phyloP scores from a whole-genome alignment of 2,329 filamentous ascomycete species.

The Cytospora piceae region DNA sequence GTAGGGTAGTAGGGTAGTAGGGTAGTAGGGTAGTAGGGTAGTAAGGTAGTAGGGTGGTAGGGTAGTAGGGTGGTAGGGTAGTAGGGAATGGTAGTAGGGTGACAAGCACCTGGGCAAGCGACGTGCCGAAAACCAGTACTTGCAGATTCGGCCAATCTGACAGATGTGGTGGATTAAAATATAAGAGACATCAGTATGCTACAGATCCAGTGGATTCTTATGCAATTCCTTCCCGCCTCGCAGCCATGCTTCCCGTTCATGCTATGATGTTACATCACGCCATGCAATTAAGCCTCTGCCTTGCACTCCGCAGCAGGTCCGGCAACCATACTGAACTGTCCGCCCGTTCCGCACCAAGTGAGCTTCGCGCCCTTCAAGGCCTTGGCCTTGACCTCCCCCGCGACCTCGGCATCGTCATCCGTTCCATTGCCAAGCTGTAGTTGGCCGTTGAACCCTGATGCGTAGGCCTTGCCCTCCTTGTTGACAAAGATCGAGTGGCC shows the following conservation, averaged over 20 bases:
- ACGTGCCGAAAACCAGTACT: too few relatives aligned
- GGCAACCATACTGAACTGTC: slow-evolving; percentile 53
- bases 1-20: too few relatives aligned
- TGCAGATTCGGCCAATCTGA: not conserved
- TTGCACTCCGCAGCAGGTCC: slow-evolving; percentile 23
- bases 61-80: too few relatives aligned
- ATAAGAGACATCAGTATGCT: not conserved
- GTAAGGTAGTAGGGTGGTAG: too few relatives aligned
- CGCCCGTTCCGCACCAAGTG: slow-evolving; percentile 65
- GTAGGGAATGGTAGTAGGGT: too few relatives aligned
- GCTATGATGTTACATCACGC: slow-evolving; percentile 9
- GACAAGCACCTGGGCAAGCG: too few relatives aligned
- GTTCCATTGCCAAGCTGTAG: slow-evolving; percentile 69
- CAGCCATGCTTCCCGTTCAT: slow-evolving; percentile 1
- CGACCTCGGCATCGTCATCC: slow-evolving; percentile 63
- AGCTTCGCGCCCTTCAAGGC: slow-evolving; percentile 48
- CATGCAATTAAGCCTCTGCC: slow-evolving; percentile 25
- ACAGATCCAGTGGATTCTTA: not conserved
- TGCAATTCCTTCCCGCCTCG: slow-evolving; percentile 2
- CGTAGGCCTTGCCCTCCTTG: slow-evolving; percentile 61
- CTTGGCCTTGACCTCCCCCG: slow-evolving; percentile 63
- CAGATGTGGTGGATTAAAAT: not conserved
- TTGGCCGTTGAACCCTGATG: slow-evolving; percentile 69
- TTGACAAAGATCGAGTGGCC: slow-evolving; percentile 69
- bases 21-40: too few relatives aligned